Evolutionary conservation across 164 flowering plant genomes (phyloP).

Genomic region (Saururus chinensis): DNA sequence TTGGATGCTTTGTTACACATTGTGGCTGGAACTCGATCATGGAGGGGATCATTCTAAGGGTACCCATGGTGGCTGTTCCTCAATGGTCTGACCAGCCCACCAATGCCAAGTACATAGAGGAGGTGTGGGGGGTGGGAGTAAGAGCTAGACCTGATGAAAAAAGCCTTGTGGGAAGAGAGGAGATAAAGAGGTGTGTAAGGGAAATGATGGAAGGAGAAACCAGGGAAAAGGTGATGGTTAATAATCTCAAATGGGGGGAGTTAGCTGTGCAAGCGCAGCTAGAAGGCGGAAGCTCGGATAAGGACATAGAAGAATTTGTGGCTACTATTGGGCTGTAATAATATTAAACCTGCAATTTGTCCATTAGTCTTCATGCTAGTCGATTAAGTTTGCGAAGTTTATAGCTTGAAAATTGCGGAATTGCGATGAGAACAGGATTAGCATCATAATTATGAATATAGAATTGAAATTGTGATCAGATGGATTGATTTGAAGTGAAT

Average conservation of each 20-base stretch:
- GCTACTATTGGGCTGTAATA: background rate
- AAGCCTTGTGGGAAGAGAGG: slow-evolving; percentile 17
- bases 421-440: too few relatives aligned
- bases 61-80: slow-evolving; percentile 3
- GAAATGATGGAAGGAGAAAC: slow-evolving; percentile 21
- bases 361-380: too few relatives aligned
- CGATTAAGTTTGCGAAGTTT: too few relatives aligned
- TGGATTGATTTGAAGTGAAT: too few relatives aligned
- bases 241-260: slow-evolving; percentile 17
- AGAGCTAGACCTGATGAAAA: slow-evolving; percentile 1
- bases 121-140: slow-evolving; percentile 2
- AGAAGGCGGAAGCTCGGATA: slow-evolving; percentile 19
- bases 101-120: slow-evolving; percentile 3
- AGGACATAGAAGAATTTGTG: slow-evolving; percentile 16
- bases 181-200: slow-evolving; percentile 24
- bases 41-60: slow-evolving; percentile 1
- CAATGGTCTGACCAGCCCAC: slow-evolving; percentile 4
- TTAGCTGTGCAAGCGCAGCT: slow-evolving; percentile 12
- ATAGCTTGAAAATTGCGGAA: too few relatives aligned
- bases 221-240: slow-evolving; percentile 15
- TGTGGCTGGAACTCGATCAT: slow-evolving; percentile 6
- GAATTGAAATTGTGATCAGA: too few relatives aligned
- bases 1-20: slow-evolving; percentile 8
- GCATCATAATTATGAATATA: too few relatives aligned
- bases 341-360: too few relatives aligned